Conservation (phyloP, 2,329 filamentous ascomycete genomes). For the Botrytis aclada region DNA sequence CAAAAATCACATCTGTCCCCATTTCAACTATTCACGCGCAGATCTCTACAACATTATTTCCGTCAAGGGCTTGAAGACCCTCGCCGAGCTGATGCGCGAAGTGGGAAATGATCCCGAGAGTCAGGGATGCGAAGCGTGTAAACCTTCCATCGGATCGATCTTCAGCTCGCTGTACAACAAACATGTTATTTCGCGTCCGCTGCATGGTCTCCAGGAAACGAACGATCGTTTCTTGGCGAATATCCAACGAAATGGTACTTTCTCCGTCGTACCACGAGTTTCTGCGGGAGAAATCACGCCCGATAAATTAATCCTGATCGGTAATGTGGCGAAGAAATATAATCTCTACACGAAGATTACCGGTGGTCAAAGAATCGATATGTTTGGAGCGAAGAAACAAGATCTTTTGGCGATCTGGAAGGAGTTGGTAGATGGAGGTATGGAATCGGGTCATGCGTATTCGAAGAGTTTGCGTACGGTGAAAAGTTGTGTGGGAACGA, state of each 20-base stretch:
- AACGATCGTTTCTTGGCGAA: slow-evolving; percentile 87
- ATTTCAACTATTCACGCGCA: slow-evolving; percentile 79
- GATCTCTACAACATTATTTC: slow-evolving; percentile 90
- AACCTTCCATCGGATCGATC: slow-evolving; percentile 77
- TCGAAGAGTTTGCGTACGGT: slow-evolving; percentile 85
- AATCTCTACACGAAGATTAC: slow-evolving; percentile 89
- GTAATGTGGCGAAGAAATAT: slow-evolving; percentile 80
- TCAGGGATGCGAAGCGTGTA: slow-evolving; percentile 84
- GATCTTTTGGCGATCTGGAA: slow-evolving; percentile 82
- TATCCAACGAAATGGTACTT: slow-evolving; percentile 88
- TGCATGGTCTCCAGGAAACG: slow-evolving; percentile 79
- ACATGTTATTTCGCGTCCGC: slow-evolving; percentile 69
- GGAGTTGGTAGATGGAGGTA: slow-evolving; percentile 73
- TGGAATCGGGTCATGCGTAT: slow-evolving; percentile 90
- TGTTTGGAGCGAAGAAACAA: slow-evolving; percentile 89
- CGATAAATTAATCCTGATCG: slow-evolving; percentile 79
- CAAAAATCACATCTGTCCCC: slow-evolving; percentile 79
- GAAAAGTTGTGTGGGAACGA: slow-evolving; percentile 87
- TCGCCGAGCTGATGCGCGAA: slow-evolving; percentile 73
- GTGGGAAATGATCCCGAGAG: slow-evolving; percentile 69
- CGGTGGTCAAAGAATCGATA: slow-evolving; percentile 84
- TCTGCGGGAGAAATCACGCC: slow-evolving; percentile 84
- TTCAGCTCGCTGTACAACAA: slow-evolving; percentile 79
- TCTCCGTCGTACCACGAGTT: slow-evolving; percentile 81
- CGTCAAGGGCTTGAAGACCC: slow-evolving; percentile 71